Percentiles rank a stretch among this genome's conserved stretches.
Evolutionary conservation across 306 rosid genomes (phyloP).

Genomic region (Crataegus laevigata): DNA sequence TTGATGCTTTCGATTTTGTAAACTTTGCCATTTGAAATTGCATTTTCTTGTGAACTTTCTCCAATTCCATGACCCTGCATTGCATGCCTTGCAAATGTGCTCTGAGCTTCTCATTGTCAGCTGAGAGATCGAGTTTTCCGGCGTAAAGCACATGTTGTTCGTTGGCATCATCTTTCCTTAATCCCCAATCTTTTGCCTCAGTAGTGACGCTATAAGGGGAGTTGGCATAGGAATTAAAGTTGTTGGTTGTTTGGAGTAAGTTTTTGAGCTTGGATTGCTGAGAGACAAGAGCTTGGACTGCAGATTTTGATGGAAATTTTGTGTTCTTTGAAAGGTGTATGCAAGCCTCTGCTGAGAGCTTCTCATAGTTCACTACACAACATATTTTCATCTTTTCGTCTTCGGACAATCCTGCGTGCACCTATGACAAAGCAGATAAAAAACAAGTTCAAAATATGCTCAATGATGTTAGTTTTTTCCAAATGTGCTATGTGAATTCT

Average conservation of each 20-base stretch:
- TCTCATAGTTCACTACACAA: conserved; percentile 56
- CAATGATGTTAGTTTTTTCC: neutral
- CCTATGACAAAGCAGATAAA: conserved; percentile 37
- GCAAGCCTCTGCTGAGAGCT: conserved; percentile 64
- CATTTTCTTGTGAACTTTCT: conserved; percentile 73
- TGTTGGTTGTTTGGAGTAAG: conserved; percentile 34
- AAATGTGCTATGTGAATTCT: neutral
- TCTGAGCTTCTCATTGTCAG: conserved; percentile 52
- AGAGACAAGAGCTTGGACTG: conserved; percentile 51
- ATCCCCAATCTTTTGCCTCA: conserved; percentile 21
- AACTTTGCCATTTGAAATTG: conserved; percentile 71
- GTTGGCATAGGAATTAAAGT: conserved; percentile 25
- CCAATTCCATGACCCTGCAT: conserved; percentile 80
- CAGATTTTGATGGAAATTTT: conserved; percentile 60
- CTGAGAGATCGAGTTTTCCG: conserved; percentile 40
- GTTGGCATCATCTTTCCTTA: conserved; percentile 27
- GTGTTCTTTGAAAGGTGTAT: conserved; percentile 53
- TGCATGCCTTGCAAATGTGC: conserved; percentile 89
- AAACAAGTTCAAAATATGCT: neutral
- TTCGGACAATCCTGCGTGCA: conserved; percentile 66
- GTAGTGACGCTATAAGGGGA: conserved; percentile 28
- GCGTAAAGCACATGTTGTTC: conserved; percentile 57
- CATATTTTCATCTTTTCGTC: conserved; percentile 73
- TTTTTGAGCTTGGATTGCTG: conserved; percentile 62
- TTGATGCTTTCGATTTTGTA: conserved; percentile 54